Base-by-base conservation (phyloP, 129 eudicot genomes). In the Arctium minus region DNA sequence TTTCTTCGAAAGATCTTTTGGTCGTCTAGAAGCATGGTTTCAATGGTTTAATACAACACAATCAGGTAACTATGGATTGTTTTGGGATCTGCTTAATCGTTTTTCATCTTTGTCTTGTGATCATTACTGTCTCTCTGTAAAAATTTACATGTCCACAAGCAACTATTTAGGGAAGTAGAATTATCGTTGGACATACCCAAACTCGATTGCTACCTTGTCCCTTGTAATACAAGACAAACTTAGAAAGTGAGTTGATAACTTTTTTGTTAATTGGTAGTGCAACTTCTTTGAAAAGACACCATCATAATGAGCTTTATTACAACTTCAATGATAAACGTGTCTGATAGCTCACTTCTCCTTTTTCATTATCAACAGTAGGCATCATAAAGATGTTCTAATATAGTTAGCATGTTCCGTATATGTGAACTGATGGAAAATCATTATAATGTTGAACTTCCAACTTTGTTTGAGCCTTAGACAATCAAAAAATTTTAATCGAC, bases 1-100 rank as follows among this genome's bases (percentile, higher is more conserved):
- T 84, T 96, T 96, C 85, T 79, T 96, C 62, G 94, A 89, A 33
- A 88, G 88, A 76, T 93, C 99, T 78, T 96, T 85, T 83, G 83
- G 90, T 65, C 98, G 99, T 77, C 93, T 96, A 70, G 98, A 96
- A 76, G 98, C 98, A 60, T 96, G 99, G 99, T 96, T 91, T 89
- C 90, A 93, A 22, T 96, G 99, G 99, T 96, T 93, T 82, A 96
- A 92, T 74, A 96, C 97, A 73, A 90, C 99, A 33, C 99, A 96
- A 90, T 88, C 97, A 80, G 99, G 99, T 96, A 81, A 67, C 37
- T 31, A 18, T 42, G 42, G 36, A n/a, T 38, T n/a, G 13, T 76
- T 6, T 64, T 18, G 67, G 39, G 11, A 35, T 73, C 2, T 37
- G 33, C 37, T 78, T 62, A 8, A 64, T 76, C 15, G 4, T 46